Conservation (phyloP, 495 filamentous ascomycete genomes). For the Xylaria curta region DNA sequence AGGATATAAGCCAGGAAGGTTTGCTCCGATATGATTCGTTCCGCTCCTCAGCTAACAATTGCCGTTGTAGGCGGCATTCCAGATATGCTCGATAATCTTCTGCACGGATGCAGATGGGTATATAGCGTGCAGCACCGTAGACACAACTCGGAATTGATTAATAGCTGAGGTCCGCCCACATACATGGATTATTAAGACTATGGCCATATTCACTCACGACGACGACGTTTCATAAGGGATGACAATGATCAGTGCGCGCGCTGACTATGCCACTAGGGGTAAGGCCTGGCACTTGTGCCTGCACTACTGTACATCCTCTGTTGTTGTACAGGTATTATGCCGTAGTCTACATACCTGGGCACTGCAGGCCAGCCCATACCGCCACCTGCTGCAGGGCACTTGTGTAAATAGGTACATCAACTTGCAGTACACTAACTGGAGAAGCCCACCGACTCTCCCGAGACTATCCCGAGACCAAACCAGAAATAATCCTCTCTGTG, state of each 20-base stretch:
- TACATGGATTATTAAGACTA: conserved; percentile 13
- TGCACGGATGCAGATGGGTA: neutral
- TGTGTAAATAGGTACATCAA: neutral
- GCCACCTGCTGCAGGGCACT: conserved; percentile 4
- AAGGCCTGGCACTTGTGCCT: conserved; percentile 8
- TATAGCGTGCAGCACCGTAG: conserved; percentile 5
- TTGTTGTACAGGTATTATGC: no score
- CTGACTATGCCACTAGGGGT: conserved; percentile 5
- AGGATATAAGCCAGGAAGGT: neutral
- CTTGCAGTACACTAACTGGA: neutral
- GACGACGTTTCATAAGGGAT: conserved; percentile 5
- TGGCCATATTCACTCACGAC: neutral
- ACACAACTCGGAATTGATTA: conserved; percentile 3
- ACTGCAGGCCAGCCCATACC: neutral
- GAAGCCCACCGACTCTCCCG: conserved; percentile 5
- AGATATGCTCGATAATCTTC: neutral
- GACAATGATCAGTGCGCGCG: conserved; percentile 22
- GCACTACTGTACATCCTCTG: neutral
- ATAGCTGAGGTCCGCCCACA: conserved; percentile 30
- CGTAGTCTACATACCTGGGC: no score
- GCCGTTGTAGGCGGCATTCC: neutral
- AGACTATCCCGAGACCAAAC: neutral
- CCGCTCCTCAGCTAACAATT: neutral
- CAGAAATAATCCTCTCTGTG: neutral
- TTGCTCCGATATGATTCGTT: neutral